Conservation (phyloP, 768 basidiomycete genomes). For the Floccularia luteovirens region DNA sequence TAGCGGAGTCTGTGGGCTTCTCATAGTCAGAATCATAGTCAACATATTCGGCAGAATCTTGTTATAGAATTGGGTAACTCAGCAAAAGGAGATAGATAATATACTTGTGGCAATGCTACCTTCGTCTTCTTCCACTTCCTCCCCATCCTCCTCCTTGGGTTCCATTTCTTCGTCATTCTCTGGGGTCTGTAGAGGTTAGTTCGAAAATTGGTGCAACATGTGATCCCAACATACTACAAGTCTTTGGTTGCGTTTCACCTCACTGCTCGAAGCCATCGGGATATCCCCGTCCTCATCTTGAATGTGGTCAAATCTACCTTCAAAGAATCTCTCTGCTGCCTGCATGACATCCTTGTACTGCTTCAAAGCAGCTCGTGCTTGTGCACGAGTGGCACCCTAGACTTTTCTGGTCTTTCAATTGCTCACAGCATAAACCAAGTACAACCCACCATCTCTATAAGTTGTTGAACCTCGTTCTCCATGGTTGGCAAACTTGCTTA, state of each 20-base stretch:
- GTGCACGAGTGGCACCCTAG: constrained; percentile 76
- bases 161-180: constrained; percentile 47
- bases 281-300: constrained; percentile 49
- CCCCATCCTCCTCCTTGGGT: constrained; percentile 44
- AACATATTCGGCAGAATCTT: constrained; percentile 44
- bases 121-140: constrained; percentile 5
- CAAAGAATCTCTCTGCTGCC: constrained; percentile 81
- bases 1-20: constrained; percentile 27
- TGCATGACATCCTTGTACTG: constrained; percentile 87
- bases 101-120: neutral
- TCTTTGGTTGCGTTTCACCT: constrained; percentile 14
- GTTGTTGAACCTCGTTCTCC: constrained; percentile 47
- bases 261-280: constrained; percentile 28
- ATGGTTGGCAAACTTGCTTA: too few relatives aligned
- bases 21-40: constrained; percentile 85
- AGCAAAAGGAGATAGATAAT: neutral
- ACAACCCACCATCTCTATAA: constrained; percentile 36
- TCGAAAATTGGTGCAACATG: neutral
- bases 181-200: constrained; percentile 38
- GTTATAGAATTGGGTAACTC: neutral
- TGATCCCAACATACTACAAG: constrained; percentile 16
- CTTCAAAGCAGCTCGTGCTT: constrained; percentile 78
- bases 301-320: constrained; percentile 79
- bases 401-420: constrained; percentile 1
- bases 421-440: neutral